Conservation (phyloP, 2,329 filamentous ascomycete species). For the Teratosphaeria gauchensis region DNA sequence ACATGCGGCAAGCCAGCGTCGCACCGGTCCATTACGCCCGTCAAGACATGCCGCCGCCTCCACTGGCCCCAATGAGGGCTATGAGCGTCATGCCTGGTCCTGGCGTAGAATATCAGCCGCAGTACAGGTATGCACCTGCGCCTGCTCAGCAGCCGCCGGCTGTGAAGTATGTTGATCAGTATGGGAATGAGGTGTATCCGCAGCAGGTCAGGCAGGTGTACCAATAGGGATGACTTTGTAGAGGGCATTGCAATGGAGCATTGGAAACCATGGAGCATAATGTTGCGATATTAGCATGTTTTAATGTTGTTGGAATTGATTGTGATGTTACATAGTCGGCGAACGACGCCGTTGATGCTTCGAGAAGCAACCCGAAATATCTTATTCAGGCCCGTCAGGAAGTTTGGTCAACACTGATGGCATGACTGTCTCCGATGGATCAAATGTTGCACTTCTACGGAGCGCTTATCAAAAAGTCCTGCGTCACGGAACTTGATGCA, state of each 20-base stretch:
- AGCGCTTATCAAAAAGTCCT: too few species aligned
- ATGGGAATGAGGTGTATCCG: constrained; percentile 23
- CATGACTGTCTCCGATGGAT: too few species aligned
- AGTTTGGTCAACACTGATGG: too few species aligned
- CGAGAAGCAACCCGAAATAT: too few species aligned
- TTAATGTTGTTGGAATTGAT: neutral
- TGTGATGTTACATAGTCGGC: neutral
- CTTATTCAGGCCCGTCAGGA: too few species aligned
- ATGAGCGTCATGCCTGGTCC: constrained; percentile 32
- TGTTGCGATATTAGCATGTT: neutral
- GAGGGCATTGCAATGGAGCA: neutral
- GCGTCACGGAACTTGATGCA: too few species aligned
- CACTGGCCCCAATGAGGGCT: constrained; percentile 18
- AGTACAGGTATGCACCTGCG: constrained; percentile 11
- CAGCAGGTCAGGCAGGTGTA: constrained; percentile 19
- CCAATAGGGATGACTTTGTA: constrained; percentile 3
- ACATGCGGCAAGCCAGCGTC: constrained; percentile 27
- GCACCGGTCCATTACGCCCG: constrained; percentile 31
- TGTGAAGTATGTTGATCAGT: constrained; percentile 34
- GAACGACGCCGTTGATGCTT: neutral
- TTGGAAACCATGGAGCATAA: neutral
- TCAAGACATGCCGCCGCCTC: constrained; percentile 10
- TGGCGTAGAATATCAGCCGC: constrained; percentile 13
- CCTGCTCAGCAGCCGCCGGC: constrained; percentile 9
- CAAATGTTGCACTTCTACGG: too few species aligned